Conservation (phyloP, 2,329 filamentous ascomycete species). For the Knoxdaviesia capensis region DNA sequence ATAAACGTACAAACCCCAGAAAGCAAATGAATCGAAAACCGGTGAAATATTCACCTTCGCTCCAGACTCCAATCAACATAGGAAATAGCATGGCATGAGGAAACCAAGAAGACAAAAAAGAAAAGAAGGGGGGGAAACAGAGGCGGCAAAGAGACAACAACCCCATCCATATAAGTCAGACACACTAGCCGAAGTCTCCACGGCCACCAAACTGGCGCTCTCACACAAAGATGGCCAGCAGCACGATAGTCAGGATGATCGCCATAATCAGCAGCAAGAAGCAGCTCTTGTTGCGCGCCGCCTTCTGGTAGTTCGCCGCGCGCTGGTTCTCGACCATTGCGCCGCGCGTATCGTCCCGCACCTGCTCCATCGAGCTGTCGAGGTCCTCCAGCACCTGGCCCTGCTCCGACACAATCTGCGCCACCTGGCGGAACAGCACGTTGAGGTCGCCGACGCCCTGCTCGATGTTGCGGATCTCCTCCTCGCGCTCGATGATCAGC, state of each 20-base stretch:
- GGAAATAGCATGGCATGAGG: constrained; percentile 2
- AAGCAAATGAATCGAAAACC: too few species aligned
- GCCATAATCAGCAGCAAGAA: constrained; percentile 76
- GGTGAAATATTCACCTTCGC: too few species aligned
- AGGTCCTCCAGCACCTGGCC: constrained; percentile 78
- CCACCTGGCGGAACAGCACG: constrained; percentile 93
- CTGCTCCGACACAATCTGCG: constrained; percentile 89
- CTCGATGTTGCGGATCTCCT: constrained; percentile 94
- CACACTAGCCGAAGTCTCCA: constrained; percentile 9
- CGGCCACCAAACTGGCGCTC: constrained; percentile 18
- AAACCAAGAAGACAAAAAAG: constrained; percentile 7
- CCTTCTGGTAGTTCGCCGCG: constrained; percentile 85
- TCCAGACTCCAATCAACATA: too few species aligned
- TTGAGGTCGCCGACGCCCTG: constrained; percentile 91
- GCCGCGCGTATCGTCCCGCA: constrained; percentile 61
- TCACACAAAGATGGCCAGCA: constrained; percentile 68
- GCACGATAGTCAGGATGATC: constrained; percentile 73
- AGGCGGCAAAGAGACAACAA: neutral
- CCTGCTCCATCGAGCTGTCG: constrained; percentile 68
- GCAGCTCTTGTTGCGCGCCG: constrained; percentile 83
- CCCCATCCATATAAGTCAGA: constrained; percentile 1
- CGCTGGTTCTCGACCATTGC: constrained; percentile 72
- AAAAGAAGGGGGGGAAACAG: constrained; percentile 4
- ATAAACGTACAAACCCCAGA: too few species aligned
- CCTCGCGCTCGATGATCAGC: constrained; percentile 86